Conservation (phyloP, 2,329 filamentous ascomycete species). For the Hymenoscyphus repandus region DNA sequence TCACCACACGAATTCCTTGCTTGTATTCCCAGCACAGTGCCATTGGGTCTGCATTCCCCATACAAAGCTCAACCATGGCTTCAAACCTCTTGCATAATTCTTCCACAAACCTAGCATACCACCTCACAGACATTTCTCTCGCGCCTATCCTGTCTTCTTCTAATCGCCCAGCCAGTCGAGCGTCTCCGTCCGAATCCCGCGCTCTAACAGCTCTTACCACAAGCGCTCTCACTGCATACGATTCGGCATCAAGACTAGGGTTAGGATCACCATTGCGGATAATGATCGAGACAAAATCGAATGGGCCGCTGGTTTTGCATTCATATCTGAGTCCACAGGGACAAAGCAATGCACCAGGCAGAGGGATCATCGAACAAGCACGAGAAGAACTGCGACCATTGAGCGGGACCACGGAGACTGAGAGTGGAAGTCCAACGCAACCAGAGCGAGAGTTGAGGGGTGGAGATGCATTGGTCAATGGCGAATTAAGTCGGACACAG, state of each 20-base stretch:
- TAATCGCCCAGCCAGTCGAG: slow-evolving; percentile 12
- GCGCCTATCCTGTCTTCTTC: slow-evolving; percentile 48
- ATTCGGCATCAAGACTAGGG: slow-evolving; percentile 46
- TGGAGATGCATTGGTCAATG: slow-evolving; percentile 16
- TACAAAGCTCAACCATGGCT: slow-evolving; percentile 1
- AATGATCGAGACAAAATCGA: slow-evolving; percentile 47
- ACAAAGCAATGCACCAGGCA: slow-evolving; percentile 1
- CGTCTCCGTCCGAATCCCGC: slow-evolving; percentile 6
- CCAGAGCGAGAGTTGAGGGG: slow-evolving; percentile 1
- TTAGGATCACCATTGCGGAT: slow-evolving; percentile 51
- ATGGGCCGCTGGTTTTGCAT: slow-evolving; percentile 35
- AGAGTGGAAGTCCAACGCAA: slow-evolving; percentile 1
- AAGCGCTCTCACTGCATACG: slow-evolving; percentile 36
- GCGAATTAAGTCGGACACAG: neutral
- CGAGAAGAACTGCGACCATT: slow-evolving; percentile 24
- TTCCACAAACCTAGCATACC: slow-evolving; percentile 16
- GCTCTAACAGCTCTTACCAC: slow-evolving; percentile 4
- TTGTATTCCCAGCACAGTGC: too few relatives aligned
- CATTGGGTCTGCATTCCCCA: neutral
- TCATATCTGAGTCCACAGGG: slow-evolving; percentile 40
- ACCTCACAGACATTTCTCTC: slow-evolving; percentile 49
- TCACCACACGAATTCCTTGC: too few relatives aligned
- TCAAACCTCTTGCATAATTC: slow-evolving; percentile 1
- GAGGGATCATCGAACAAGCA: slow-evolving; percentile 17
- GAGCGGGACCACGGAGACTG: slow-evolving; percentile 15